Evolutionary conservation across 192 early-diverging fungal genomes (phyloP), one percentile per base, ranked within the genome.

Genomic region (Coemansia sp.): DNA sequence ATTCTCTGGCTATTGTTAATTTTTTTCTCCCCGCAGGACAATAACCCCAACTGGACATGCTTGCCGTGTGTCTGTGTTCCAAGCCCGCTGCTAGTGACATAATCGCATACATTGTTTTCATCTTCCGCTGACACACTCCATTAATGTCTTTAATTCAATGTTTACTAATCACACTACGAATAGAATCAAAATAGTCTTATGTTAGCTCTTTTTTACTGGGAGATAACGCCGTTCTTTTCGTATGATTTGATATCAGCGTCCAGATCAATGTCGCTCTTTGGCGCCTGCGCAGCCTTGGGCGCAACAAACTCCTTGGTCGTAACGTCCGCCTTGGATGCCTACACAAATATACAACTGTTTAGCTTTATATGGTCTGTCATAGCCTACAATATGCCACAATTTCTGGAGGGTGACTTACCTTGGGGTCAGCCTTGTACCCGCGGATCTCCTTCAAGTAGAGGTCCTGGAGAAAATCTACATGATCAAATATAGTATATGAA

Each of bases 381-480:
- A 18, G 24, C 22, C 2, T 37, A 39, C 20, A 16, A 38, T 47
- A 22, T 1, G 11, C 18, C 39, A 10, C 22, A 1, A 0, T 35
- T 35, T 9, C 34, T 16, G 13, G 39, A 59, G 1, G 1, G n/a
- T 5, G 27, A 40, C 65, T 62, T 71, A 71, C 78, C 73, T 70
- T 71, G 45, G 73, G 40, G 38, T 75, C 73, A 20, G 78, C 74
- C 78, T 76, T 75, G 67, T 81, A 81, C 50, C 34, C 62, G 67
- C 78, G 78, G 70, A 81, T 76, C 63, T 81, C 78, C 70, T 73
- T 75, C 38, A 81, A 70, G 29, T 81, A 81, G 22, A 81, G 45
- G 30, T 81, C 78, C 71, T 76, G 73, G 37, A 81, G 65, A 35
- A 81, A 50, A 40, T 81, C 76, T 79, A 74, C 41, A 60, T 37